phyloP scores from a whole-genome alignment of 2,329 filamentous ascomycete genomes.

The Blastomyces silverae region DNA sequence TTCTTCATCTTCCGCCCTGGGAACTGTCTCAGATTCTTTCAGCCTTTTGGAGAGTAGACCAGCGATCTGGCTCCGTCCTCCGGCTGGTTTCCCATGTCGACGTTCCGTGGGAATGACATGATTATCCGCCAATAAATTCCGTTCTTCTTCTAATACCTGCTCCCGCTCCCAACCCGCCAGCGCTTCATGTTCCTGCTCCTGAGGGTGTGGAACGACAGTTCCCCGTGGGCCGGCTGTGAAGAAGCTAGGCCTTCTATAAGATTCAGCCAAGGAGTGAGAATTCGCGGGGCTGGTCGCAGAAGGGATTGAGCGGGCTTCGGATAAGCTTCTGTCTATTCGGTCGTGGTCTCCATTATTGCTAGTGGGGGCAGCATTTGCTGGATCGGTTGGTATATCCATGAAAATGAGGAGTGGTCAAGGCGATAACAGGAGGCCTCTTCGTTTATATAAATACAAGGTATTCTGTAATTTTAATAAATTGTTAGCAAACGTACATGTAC shows the following conservation, averaged over 20 bases:
- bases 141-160: slow-evolving; percentile 50
- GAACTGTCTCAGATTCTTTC: slow-evolving; percentile 17
- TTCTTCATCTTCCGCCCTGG: slow-evolving; percentile 23
- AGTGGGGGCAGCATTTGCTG: not conserved
- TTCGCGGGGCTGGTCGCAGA: slow-evolving; percentile 36
- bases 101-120: slow-evolving; percentile 51
- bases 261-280: slow-evolving; percentile 50
- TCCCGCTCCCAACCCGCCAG: slow-evolving; percentile 50
- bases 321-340: slow-evolving; percentile 32
- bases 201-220: slow-evolving; percentile 53
- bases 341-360: not conserved
- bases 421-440: not conserved
- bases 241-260: slow-evolving; percentile 70
- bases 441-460: not conserved
- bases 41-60: slow-evolving; percentile 16
- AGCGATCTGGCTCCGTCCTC: slow-evolving; percentile 23
- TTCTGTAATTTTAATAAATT: too few relatives aligned
- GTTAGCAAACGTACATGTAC: too few relatives aligned
- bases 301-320: slow-evolving; percentile 38
- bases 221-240: slow-evolving; percentile 66
- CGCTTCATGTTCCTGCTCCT: slow-evolving; percentile 42
- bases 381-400: not conserved
- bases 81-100: slow-evolving; percentile 22
- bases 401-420: not conserved
- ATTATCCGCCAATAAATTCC: slow-evolving; percentile 55